Base-by-base conservation (phyloP, 1,284 basidiomycete genomes). In the Somion occarium region DNA sequence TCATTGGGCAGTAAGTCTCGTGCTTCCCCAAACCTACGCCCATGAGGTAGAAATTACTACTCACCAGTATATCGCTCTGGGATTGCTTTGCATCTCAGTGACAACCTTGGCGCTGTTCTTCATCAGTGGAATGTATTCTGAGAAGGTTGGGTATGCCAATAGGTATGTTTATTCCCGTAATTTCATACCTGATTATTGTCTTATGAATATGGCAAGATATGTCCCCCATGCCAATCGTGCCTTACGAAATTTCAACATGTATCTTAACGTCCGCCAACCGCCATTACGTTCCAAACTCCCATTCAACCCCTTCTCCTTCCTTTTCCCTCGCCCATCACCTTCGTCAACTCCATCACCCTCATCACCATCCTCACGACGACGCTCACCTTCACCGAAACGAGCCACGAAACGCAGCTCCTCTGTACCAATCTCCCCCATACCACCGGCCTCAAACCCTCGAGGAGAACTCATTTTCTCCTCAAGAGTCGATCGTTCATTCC, bases 381-480 rank as follows among this genome's bases (percentile, higher is more conserved):
- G 70, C 37, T 68, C 71, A 12, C 63, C 67, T 2, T 73, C 74
- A 7, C 69, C 72, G 1, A 65, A 75, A 41, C 65, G 50, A 58
- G 61, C 49, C 61, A 55, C 54, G 41, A 65, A 63, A 51, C 65
- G 64, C 30, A 67, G 64, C 53, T 62, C 66, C 19, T 65, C 69
- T 27, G 68, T 72, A 4, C 75, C 79, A 12, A 88, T 96, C 55
- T 77, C 89, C 2, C 82, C 89, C 7, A 96, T 98, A 38, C 94
- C 95, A 1, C 93, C 93, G 0, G 79, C 91, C 4, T 75, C 74
- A 34, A 98, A 96, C 68, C 93, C 95, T 2, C 85, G 95, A 12
- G 96, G 97, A 44, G 96, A 99, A 64, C 82, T 99, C 55, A 95
- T 99, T 56, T 98, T 99, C 69, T 94, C 91, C 12, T 91, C 87